These are phyloP conservation scores for Volvox carteri DNA, from an alignment of 163 green algal species.

Conservation along the genomic window DNA sequence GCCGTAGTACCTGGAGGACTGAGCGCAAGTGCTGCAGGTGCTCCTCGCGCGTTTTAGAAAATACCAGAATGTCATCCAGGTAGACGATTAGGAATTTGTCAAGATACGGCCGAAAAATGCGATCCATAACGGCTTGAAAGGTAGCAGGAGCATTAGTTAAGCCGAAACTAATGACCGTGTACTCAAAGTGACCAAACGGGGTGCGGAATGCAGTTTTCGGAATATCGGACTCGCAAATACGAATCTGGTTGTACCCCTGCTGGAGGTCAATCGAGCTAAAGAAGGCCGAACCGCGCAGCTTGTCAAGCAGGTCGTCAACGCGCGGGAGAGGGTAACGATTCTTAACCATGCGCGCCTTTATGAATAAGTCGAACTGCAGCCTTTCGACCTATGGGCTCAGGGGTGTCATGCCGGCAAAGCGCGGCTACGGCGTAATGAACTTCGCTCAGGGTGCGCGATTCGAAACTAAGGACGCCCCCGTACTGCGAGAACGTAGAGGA, in stretches of 20 bases:
- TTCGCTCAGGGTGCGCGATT: not conserved
- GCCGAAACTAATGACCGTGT: slow-evolving; percentile 77
- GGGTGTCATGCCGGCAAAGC: not conserved
- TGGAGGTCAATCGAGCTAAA: slow-evolving; percentile 80
- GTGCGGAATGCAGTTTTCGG: slow-evolving; percentile 82
- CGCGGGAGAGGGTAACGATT: slow-evolving; percentile 71
- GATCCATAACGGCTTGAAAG: slow-evolving; percentile 69
- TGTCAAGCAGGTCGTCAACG: slow-evolving; percentile 80
- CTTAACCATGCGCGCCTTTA: slow-evolving; percentile 46
- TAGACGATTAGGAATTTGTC: not conserved
- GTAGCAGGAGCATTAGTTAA: slow-evolving; percentile 80
- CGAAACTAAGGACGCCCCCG: not conserved
- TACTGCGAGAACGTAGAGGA: not conserved
- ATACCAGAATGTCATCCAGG: slow-evolving; percentile 72
- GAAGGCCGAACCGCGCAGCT: slow-evolving; percentile 62
- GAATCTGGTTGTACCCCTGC: slow-evolving; percentile 80
- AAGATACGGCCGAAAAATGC: not conserved
- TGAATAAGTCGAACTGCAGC: not conserved
- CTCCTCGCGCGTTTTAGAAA: slow-evolving; percentile 48
- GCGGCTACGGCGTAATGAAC: not conserved
- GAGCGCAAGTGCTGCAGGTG: not conserved
- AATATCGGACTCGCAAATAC: slow-evolving; percentile 63
- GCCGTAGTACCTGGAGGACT: not conserved
- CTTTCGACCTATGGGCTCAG: not conserved
- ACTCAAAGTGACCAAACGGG: slow-evolving; percentile 78